Evolutionary conservation across 208 protist species (phyloP).

Genomic region (Trypanosoma boissoni): DNA sequence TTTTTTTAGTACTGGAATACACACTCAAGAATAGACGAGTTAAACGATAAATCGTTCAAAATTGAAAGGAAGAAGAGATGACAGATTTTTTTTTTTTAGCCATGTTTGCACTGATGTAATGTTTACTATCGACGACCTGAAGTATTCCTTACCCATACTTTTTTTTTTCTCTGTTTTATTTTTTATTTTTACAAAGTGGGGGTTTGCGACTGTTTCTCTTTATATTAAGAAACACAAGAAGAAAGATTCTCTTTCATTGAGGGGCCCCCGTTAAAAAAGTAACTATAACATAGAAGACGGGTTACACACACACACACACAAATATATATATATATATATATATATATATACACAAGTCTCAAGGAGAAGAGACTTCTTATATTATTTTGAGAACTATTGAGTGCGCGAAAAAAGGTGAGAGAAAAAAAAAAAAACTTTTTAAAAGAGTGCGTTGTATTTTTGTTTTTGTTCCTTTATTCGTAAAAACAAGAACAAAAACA

Average conservation of each 20-base stretch:
- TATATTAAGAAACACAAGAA: too few species aligned
- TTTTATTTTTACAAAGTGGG: constrained; percentile 9
- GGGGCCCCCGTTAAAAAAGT: too few species aligned
- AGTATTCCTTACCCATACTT: not conserved
- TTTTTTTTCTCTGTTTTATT: constrained; percentile 20
- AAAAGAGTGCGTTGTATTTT: not conserved
- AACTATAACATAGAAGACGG: too few species aligned
- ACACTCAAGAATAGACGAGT: too few species aligned
- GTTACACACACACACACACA: not conserved
- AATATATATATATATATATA: not conserved
- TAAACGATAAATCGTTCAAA: too few species aligned
- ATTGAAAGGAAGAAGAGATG: too few species aligned
- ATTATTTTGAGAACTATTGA: not conserved
- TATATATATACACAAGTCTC: not conserved
- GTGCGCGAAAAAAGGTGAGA: not conserved
- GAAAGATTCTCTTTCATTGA: too few species aligned
- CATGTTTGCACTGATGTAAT: too few species aligned
- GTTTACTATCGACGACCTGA: not conserved
- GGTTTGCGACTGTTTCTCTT: constrained; percentile 1
- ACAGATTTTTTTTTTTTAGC: too few species aligned
- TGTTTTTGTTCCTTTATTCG: constrained; percentile 6
- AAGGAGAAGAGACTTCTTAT: not conserved
- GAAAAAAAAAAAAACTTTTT: not conserved
- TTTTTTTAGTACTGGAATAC: too few species aligned
- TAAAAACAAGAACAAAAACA: not conserved